These are phyloP conservation scores for Coemansia sp. DNA, from an alignment of 192 early-diverging fungal genomes.

Conservation along the genomic window DNA sequence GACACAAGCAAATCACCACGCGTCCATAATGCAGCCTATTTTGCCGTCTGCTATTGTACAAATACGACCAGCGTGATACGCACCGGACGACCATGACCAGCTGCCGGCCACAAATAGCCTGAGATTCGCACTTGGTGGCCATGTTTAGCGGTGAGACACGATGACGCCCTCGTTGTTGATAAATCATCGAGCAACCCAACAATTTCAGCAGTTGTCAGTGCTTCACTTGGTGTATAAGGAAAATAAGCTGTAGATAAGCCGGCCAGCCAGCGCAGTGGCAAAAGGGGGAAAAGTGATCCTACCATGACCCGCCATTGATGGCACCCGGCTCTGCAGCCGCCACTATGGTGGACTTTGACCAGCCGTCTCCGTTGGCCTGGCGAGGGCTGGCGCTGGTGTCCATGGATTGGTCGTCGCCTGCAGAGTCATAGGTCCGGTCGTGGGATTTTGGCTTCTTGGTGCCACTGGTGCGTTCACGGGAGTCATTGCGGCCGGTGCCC, in stretches of 20 bases:
- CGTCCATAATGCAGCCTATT: no score
- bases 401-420: conserved; percentile 5
- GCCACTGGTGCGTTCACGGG: neutral
- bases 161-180: neutral
- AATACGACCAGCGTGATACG: no score
- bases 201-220: neutral
- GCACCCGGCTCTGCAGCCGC: neutral
- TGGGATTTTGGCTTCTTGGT: neutral
- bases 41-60: no score
- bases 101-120: no score
- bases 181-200: neutral
- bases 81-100: no score
- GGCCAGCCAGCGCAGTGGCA: neutral
- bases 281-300: neutral
- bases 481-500: neutral
- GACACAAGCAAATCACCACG: no score
- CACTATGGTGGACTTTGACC: no score
- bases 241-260: neutral
- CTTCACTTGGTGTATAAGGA: neutral
- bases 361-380: neutral
- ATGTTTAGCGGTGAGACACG: neutral
- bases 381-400: neutral
- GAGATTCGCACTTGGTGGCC: neutral
- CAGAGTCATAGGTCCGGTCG: neutral
- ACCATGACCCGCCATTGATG: neutral